Conservation (phyloP, 176 grass and related monocot genomes). For the Miscanthus lutarioriparius region DNA sequence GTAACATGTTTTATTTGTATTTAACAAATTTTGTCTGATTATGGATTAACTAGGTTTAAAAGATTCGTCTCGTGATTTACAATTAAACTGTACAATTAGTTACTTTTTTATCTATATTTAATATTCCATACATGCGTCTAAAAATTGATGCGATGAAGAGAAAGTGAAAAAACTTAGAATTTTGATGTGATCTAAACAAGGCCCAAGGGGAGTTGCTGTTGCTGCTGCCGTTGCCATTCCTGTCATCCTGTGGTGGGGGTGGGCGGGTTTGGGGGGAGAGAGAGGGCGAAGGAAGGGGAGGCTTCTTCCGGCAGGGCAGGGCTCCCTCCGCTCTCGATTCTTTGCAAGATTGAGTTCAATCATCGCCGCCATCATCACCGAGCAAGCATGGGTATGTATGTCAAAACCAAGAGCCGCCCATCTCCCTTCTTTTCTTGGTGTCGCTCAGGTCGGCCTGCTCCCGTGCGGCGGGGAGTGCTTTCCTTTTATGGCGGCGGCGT, state of each 20-base stretch:
- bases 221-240: conserved; percentile 16
- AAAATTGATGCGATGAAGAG: too few relatives aligned
- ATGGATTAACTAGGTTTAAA: too few relatives aligned
- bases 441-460: neutral
- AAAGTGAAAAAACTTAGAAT: too few relatives aligned
- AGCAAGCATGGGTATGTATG: conserved; percentile 22
- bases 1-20: too few relatives aligned
- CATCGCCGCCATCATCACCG: neutral
- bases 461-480: neutral
- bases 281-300: neutral
- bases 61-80: too few relatives aligned
- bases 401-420: neutral
- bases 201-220: neutral
- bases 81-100: too few relatives aligned
- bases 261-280: neutral
- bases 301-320: neutral
- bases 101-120: too few relatives aligned
- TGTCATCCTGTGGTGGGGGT: neutral
- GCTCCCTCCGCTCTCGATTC: neutral
- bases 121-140: too few relatives aligned
- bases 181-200: too few relatives aligned
- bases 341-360: neutral
- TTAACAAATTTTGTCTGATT: too few relatives aligned
- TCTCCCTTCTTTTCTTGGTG: neutral
- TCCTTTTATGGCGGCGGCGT: neutral